Base-by-base conservation (phyloP, 2,329 filamentous ascomycete genomes). In the Penicillium decumbens region DNA sequence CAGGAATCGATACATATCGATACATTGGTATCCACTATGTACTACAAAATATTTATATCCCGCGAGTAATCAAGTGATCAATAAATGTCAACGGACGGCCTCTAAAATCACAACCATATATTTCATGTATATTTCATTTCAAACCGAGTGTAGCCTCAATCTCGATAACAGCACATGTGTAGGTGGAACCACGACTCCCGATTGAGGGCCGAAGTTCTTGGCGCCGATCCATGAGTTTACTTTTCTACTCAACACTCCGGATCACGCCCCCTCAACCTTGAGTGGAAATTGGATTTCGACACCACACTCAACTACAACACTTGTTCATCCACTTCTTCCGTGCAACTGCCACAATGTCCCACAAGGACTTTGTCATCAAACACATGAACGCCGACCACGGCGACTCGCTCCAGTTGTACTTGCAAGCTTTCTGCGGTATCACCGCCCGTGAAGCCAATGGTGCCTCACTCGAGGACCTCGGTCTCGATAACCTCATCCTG, bases 341-440 rank as follows among this genome's bases (percentile, higher is more conserved):
- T 18, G 6, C 18, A 47, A 32, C 42, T 15, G 39, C 47, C 45
- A 53, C 38, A 44, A 64, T 62, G 55, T 56, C 62, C 5, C 71
- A 75, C 50, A 82, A 82, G 64, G 62, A 75, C 50, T 81, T 84
- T 50, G 84, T 89, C 68, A 80, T 92, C 64, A 77, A 77, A 29
- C 91, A 96, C 75, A 93, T 96, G 88, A 95, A 96, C 73, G 75
- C 76, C 38, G 87, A 92, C 69, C 92, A 95, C 72, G 75, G 78
- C 44, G 79, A 82, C 59, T 88, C 89, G 50, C 82, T 95, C 43
- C 74, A 80, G 49, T 79, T 86, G 65, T 95, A 91, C 71, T 80
- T 95, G n/a, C 83, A 83, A 56, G 81, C 89, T 69, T 89, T 83
- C 74, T 77, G 75, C 65, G 69, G 75, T 13, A 74, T 88, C 39